phyloP scores from a whole-genome alignment of 2,329 filamentous ascomycete species.

The Pseudogymnoascus sp. region DNA sequence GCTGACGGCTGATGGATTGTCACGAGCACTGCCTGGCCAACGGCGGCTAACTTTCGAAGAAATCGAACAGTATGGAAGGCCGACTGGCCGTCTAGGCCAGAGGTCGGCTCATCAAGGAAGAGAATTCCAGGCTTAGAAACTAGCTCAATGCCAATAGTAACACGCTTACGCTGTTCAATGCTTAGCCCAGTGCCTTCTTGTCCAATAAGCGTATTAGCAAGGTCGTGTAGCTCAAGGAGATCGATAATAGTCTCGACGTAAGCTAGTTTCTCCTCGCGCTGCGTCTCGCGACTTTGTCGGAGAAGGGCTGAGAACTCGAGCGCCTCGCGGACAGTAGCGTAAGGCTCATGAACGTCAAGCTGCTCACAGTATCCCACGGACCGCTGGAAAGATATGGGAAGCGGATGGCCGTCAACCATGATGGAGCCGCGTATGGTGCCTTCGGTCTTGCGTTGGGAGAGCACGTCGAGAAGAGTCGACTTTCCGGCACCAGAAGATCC shows the following conservation, averaged over 20 bases:
- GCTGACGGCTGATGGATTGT: constrained; percentile 51
- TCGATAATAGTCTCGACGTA: constrained; percentile 73
- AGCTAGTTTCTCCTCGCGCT: constrained; percentile 70
- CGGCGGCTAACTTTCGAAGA: constrained; percentile 52
- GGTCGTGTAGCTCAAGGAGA: constrained; percentile 60
- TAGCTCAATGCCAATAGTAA: constrained; percentile 54
- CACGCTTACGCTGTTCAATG: constrained; percentile 54
- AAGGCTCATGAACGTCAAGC: constrained; percentile 80
- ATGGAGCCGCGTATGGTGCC: constrained; percentile 83
- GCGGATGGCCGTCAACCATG: constrained; percentile 56
- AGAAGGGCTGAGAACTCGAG: constrained; percentile 83
- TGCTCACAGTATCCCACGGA: constrained; percentile 74
- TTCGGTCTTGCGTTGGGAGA: constrained; percentile 80
- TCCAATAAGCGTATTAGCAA: constrained; percentile 59
- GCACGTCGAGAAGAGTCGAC: constrained; percentile 76
- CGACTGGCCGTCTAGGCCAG: constrained; percentile 56
- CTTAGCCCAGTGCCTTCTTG: constrained; percentile 54
- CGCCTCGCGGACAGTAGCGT: constrained; percentile 79
- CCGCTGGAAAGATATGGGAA: constrained; percentile 78
- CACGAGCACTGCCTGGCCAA: constrained; percentile 46
- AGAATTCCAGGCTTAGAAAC: constrained; percentile 51
- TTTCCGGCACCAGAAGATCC: constrained; percentile 68
- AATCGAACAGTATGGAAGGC: constrained; percentile 58
- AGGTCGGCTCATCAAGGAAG: constrained; percentile 55
- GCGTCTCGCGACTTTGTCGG: constrained; percentile 68